Percentiles rank a stretch among this genome's conserved stretches.
phyloP scores from a whole-genome alignment of 352 stramenopile genomes.

The Phytophthora colocasiae region DNA sequence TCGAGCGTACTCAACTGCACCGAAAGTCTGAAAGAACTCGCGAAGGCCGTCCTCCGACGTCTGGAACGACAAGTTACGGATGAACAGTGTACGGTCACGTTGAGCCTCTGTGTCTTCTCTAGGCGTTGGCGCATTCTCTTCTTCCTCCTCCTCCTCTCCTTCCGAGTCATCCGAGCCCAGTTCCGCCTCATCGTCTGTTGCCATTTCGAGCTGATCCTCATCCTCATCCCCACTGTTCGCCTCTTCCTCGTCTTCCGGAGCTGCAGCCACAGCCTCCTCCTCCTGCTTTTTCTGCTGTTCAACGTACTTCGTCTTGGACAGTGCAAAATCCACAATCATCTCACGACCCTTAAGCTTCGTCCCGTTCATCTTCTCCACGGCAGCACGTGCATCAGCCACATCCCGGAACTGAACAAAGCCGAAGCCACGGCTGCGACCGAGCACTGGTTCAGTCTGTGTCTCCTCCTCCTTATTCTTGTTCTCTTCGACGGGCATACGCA shows the following conservation, averaged over 20 bases:
- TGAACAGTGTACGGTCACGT: slow-evolving; percentile 82
- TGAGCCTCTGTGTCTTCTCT: slow-evolving; percentile 81
- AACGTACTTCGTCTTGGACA: slow-evolving; percentile 83
- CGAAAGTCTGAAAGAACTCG: slow-evolving; percentile 79
- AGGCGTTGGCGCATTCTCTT: slow-evolving; percentile 29
- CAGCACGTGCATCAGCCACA: slow-evolving; percentile 57
- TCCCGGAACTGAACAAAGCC: slow-evolving; percentile 87
- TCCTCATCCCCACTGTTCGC: slow-evolving; percentile 51
- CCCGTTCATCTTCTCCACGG: slow-evolving; percentile 81
- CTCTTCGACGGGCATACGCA: slow-evolving; percentile 77
- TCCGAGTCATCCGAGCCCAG: slow-evolving; percentile 37
- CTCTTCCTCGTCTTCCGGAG: slow-evolving; percentile 40
- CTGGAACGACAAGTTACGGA: slow-evolving; percentile 89
- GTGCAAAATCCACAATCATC: slow-evolving; percentile 88
- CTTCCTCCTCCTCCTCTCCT: slow-evolving; percentile 38
- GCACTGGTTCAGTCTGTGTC: slow-evolving; percentile 20
- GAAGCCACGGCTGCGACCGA: slow-evolving; percentile 82
- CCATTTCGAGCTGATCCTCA: slow-evolving; percentile 61
- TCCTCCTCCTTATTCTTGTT: slow-evolving; percentile 29
- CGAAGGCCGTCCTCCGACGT: slow-evolving; percentile 74
- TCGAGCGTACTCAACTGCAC: slow-evolving; percentile 80
- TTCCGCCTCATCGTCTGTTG: slow-evolving; percentile 49
- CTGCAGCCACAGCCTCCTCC: slow-evolving; percentile 32
- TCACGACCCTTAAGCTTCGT: slow-evolving; percentile 82
- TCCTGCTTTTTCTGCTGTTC: slow-evolving; percentile 76